Base-by-base conservation (phyloP, 83 land plant genomes). In the Thuja plicata region DNA sequence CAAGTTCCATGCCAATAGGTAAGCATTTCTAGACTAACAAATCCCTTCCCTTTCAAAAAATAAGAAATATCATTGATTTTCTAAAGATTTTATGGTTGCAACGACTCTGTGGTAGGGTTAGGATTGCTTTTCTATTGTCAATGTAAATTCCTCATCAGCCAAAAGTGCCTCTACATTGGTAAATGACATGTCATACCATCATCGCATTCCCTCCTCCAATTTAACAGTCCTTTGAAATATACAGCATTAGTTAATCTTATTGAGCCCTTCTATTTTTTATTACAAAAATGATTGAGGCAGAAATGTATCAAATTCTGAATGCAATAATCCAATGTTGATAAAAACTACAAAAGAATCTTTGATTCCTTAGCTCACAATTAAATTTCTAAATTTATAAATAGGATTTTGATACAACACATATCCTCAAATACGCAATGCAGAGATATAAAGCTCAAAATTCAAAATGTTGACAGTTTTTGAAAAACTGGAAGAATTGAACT, bases 171-270 rank as follows among this genome's bases (percentile, higher is more conserved):
- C 99, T 70, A 96, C 95, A 88, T 94, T 92, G 2, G 99, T 97
- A 86, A 98, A 97, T 10, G 99, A 99, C 85, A 98, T 93, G 84
- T 98, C 99, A 94, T 98, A 98, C 99, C 99, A 98, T 83, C 94
- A 93, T 57, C 99, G 92, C 91, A 96, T 94, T 55, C 99, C 99
- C 91, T 97, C 99, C 92, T 98, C 99, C 87, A 97, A 89, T 76
- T 96, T 97, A 19, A 97, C 89, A 60, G 92, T 89, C 87, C 99
- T 93, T 87, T 94, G 98, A 90, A 98, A 97, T 34, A 98, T 89
- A 13, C 93, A n/a, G n/a, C n/a, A n/a, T n/a, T n/a, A n/a, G n/a
- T n/a, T n/a, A n/a, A 24, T 76, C 79, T 34, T 76, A 76, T 35
- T 76, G 37, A 30, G 0, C 37, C 15, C 32, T 73, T 73, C 0